Evolutionary conservation across 371 early-diverging fungal species (phyloP).

Genomic region (Rhizopus delemar): DNA sequence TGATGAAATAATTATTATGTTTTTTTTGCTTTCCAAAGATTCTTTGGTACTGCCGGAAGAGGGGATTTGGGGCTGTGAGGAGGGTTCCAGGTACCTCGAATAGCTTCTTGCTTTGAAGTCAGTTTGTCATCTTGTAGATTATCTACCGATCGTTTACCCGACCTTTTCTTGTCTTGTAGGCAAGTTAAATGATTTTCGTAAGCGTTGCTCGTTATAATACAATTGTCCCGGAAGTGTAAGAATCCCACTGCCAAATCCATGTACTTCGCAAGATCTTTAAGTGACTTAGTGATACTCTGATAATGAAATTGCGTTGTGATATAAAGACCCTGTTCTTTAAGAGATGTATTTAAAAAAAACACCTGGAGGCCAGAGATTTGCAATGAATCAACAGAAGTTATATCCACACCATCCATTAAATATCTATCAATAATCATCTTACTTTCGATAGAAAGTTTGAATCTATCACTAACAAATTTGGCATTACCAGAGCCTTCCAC

Average conservation of each 20-base stretch:
- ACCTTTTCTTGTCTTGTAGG: constrained; percentile 4
- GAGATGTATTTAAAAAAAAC: not conserved
- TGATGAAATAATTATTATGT: too few species aligned
- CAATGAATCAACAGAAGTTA: not conserved
- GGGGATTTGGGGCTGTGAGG: constrained; percentile 8
- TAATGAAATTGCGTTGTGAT: constrained; percentile 6
- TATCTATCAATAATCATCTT: not conserved
- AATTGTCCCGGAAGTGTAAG: constrained; percentile 10
- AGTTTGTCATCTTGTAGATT: constrained; percentile 3
- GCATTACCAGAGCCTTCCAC: constrained; percentile 10
- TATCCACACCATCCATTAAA: not conserved
- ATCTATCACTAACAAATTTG: constrained; percentile 7
- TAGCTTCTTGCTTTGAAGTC: constrained; percentile 9
- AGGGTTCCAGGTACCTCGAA: constrained; percentile 11
- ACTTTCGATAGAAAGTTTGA: not conserved
- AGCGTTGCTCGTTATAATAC: constrained; percentile 8
- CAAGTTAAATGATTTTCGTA: constrained; percentile 14
- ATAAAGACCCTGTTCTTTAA: constrained; percentile 3
- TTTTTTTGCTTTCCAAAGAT: too few species aligned
- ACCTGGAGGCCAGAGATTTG: not conserved
- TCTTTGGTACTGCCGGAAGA: not conserved
- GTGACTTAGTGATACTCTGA: constrained; percentile 9
- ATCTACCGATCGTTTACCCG: constrained; percentile 1
- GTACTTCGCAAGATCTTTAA: constrained; percentile 8
- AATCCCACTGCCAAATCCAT: constrained; percentile 1